Evolutionary conservation across 1,284 basidiomycete genomes (phyloP), one percentile per base, ranked within the genome.

Genomic region (Nidula niveotomentosa): DNA sequence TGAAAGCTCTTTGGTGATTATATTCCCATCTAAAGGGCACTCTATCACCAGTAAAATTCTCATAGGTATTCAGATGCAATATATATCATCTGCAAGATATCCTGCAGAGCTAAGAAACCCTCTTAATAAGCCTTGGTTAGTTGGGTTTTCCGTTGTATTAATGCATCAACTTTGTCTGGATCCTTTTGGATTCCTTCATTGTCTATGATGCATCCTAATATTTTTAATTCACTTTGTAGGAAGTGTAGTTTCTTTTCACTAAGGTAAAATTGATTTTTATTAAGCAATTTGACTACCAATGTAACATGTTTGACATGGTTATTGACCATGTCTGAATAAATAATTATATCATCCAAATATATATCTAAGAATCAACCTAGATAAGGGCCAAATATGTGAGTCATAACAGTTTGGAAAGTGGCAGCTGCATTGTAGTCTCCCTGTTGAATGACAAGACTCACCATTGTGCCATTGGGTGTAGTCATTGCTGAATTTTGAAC

Each of bases 401-500:
- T 51, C 49, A 51, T 49, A 3, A 49, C 15, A 12, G 18, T 10
- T 34, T 49, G 53, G 36, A 18, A 54, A 8, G 48, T 54, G 2
- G 36, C 48, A 9, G 53, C 35, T 12, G 53, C 37, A n/a, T 52
- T 57, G 10, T 67, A 68, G 18, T 72, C 65, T 0, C 70, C 61
- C 1, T 17, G 62, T 6, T 70, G 69, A 34, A 76, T 64, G 0
- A 72, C 64, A 0, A 54, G 46, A 17, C 72, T 73, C 0, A 66
- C 56, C 67, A 75, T 72, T 9, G 67, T 74, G 0, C 73, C 67
- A 51, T 70, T 62, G 0, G 70, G 69, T 0, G 65, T 71, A 0
- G 63, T 64, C 0, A 74, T 63, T 0, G 62, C 49, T 0, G 62
- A 58, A 0, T 53, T 43, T 51, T 0, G 52, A 12, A 74, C 65